Evolutionary conservation across 2,329 filamentous ascomycete species (phyloP).

Genomic region (Acephala macrosclerotiorum): DNA sequence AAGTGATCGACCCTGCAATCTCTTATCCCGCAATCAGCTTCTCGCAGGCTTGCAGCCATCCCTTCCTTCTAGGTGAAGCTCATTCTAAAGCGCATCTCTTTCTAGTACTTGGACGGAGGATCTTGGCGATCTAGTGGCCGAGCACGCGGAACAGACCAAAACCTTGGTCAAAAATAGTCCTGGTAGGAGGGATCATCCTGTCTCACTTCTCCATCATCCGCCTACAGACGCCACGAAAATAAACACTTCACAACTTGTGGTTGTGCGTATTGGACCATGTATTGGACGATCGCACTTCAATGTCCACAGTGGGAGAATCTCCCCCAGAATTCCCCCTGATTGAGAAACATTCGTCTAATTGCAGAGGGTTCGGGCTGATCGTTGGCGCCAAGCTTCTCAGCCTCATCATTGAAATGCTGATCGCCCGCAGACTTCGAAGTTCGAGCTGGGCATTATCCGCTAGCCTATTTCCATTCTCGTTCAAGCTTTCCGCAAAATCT

Average conservation of each 20-base stretch:
- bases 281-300: neutral
- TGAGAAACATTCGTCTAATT: neutral
- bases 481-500: neutral
- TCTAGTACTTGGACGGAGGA: neutral
- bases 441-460: neutral
- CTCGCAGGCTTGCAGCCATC: neutral
- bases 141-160: conserved; percentile 5
- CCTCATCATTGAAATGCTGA: conserved; percentile 4
- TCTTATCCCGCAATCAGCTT: neutral
- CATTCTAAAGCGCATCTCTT: neutral
- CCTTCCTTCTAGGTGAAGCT: neutral
- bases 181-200: neutral
- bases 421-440: no score
- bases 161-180: neutral
- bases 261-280: neutral
- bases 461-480: neutral
- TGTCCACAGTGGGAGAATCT: neutral
- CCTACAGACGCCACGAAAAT: conserved; percentile 4
- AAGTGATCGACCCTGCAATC: neutral
- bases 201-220: neutral
- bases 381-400: neutral
- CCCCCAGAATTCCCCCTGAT: neutral
- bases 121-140: conserved; percentile 12
- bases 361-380: neutral
- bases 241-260: neutral